Evolutionary conservation across 2,329 filamentous ascomycete genomes (phyloP).

Genomic region (Acrodontium crateriforme): DNA sequence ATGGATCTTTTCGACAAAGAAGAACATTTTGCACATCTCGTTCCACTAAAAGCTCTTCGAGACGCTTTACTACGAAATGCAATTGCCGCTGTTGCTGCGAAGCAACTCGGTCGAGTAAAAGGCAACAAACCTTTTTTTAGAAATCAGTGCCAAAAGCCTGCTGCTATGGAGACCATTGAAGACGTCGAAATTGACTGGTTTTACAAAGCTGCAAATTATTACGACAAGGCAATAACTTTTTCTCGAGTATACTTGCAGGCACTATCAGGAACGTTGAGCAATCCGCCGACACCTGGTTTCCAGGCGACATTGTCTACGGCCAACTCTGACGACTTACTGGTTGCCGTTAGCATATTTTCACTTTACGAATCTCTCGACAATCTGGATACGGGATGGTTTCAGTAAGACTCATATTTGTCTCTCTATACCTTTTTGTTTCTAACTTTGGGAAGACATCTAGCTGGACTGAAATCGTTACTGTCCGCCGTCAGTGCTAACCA

Average conservation of each 20-base stretch:
- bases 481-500: constrained; percentile 25
- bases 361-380: constrained; percentile 53
- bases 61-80: constrained; percentile 40
- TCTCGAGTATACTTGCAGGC: constrained; percentile 35
- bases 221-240: constrained; percentile 33
- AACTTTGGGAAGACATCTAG: constrained; percentile 40
- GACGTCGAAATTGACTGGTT: constrained; percentile 40
- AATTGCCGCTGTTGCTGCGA: constrained; percentile 48
- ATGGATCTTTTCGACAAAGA: constrained; percentile 43
- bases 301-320: constrained; percentile 19
- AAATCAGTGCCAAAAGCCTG: constrained; percentile 33
- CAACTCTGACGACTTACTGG: constrained; percentile 45
- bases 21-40: constrained; percentile 46
- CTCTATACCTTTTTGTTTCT: constrained; percentile 1
- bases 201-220: constrained; percentile 47
- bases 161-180: constrained; percentile 39
- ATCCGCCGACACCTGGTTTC: constrained; percentile 10
- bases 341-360: constrained; percentile 51
- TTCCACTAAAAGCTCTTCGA: constrained; percentile 42
- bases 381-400: constrained; percentile 43
- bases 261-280: constrained; percentile 16
- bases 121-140: constrained; percentile 38
- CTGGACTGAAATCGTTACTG: constrained; percentile 49
- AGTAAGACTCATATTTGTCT: constrained; percentile 7
- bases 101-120: constrained; percentile 43